These are phyloP conservation scores for Sporothrix humicola DNA, from an alignment of 2,329 filamentous ascomycete species.

Conservation along the genomic window DNA sequence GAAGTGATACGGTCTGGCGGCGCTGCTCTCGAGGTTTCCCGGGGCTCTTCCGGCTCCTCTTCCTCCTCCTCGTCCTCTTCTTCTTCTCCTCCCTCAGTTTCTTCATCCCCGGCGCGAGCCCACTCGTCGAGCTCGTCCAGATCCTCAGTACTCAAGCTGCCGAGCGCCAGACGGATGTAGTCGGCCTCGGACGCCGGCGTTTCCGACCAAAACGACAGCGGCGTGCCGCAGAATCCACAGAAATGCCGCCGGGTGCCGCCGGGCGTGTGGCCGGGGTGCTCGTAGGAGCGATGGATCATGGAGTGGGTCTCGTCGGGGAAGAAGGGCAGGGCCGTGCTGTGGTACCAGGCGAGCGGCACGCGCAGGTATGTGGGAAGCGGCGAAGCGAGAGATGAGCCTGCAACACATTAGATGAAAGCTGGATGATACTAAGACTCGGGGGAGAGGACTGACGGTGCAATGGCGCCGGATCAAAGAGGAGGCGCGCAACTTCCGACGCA, in stretches of 20 bases:
- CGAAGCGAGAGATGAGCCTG: slow-evolving; percentile 70
- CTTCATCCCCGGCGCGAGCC: slow-evolving; percentile 50
- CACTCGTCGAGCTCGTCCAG: slow-evolving; percentile 74
- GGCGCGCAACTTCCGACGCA: slow-evolving; percentile 62
- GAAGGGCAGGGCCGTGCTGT: slow-evolving; percentile 74
- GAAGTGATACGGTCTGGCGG: slow-evolving; percentile 59
- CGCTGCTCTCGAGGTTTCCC: neutral
- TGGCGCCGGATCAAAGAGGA: slow-evolving; percentile 75
- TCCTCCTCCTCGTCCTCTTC: slow-evolving; percentile 44
- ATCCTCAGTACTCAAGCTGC: slow-evolving; percentile 74
- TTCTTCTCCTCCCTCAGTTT: slow-evolving; percentile 42
- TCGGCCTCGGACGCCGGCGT: slow-evolving; percentile 71
- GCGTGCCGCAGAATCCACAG: slow-evolving; percentile 90
- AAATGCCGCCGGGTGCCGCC: slow-evolving; percentile 73
- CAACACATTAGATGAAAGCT: too few relatives aligned
- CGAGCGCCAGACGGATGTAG: slow-evolving; percentile 81
- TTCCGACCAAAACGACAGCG: slow-evolving; percentile 83
- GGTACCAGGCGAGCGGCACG: slow-evolving; percentile 81
- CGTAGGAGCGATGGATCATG: slow-evolving; percentile 71
- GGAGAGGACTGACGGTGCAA: slow-evolving; percentile 67
- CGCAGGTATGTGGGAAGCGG: slow-evolving; percentile 82
- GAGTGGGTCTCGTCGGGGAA: slow-evolving; percentile 77
- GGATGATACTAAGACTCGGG: too few relatives aligned
- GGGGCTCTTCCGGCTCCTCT: neutral
- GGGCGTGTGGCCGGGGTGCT: slow-evolving; percentile 47